phyloP scores from a whole-genome alignment of 2,329 filamentous ascomycete genomes.

The Hypoxylon sp. region DNA sequence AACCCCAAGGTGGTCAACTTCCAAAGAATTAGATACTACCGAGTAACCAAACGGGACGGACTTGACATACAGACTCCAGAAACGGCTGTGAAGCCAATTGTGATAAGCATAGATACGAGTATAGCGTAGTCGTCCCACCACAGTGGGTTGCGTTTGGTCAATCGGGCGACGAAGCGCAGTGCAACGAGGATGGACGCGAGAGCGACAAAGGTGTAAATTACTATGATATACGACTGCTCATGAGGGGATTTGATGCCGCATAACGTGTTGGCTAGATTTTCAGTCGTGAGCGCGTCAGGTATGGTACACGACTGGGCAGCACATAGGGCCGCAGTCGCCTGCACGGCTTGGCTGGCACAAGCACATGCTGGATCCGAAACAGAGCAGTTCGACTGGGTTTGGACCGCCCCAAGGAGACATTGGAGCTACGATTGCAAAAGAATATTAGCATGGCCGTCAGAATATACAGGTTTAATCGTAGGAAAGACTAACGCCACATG shows the following conservation, averaged over 20 bases:
- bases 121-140: slow-evolving; percentile 8
- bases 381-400: slow-evolving; percentile 1
- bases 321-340: neutral
- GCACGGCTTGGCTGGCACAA: slow-evolving; percentile 5
- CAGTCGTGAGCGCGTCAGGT: slow-evolving; percentile 2
- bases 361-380: slow-evolving; percentile 1
- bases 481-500: slow-evolving; percentile 2
- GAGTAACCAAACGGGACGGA: neutral
- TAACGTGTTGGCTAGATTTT: slow-evolving; percentile 1
- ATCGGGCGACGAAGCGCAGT: slow-evolving; percentile 1
- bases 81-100: neutral
- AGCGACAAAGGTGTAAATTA: neutral
- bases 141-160: neutral
- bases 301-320: slow-evolving; percentile 2
- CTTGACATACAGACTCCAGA: neutral
- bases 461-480: neutral
- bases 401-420: neutral
- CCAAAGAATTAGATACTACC: neutral
- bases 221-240: neutral
- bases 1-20: slow-evolving; percentile 1
- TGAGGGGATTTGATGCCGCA: slow-evolving; percentile 4
- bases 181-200: neutral
- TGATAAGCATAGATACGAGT: neutral
- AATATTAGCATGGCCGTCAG: neutral
- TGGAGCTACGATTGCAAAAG: neutral